Conservation (phyloP, 257 asterid genomes). For the Datura wrightii region DNA sequence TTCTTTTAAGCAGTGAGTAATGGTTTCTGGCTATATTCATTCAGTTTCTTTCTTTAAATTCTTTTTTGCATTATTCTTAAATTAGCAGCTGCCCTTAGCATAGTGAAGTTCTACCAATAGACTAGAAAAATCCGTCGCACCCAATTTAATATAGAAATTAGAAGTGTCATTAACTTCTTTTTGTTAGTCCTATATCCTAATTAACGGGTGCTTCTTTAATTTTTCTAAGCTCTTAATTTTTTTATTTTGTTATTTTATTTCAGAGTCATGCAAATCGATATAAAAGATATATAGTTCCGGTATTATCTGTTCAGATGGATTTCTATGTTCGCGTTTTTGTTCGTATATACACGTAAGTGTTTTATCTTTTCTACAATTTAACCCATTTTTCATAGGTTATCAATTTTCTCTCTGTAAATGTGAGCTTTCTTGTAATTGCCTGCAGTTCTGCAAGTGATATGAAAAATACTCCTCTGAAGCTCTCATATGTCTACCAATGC, state of each 20-base stretch:
- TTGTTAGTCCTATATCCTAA: not conserved
- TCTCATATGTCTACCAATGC: constrained; percentile 94
- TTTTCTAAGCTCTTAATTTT: not conserved
- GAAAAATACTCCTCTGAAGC: constrained; percentile 94
- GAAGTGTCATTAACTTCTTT: not conserved
- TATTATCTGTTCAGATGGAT: constrained; percentile 93
- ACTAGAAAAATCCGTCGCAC: not conserved
- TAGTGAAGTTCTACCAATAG: not conserved
- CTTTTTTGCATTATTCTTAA: constrained; percentile 19
- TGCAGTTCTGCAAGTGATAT: constrained; percentile 93
- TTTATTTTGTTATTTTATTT: constrained; percentile 34
- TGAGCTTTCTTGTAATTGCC: constrained; percentile 37
- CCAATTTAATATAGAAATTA: not conserved
- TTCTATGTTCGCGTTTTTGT: constrained; percentile 97
- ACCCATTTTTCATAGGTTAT: constrained; percentile 15
- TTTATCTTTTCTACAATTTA: constrained; percentile 23
- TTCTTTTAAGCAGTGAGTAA: not conserved
- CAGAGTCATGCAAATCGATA: constrained; percentile 99
- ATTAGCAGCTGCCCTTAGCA: constrained; percentile 21
- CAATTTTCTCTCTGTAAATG: not conserved
- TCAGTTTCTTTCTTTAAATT: not conserved
- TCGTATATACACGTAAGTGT: constrained; percentile 82
- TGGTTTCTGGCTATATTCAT: not conserved
- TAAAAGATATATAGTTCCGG: constrained; percentile 91
- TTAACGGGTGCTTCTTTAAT: not conserved